Base-by-base conservation (phyloP, 2,329 filamentous ascomycete genomes). In the Xylariaceae sp. region DNA sequence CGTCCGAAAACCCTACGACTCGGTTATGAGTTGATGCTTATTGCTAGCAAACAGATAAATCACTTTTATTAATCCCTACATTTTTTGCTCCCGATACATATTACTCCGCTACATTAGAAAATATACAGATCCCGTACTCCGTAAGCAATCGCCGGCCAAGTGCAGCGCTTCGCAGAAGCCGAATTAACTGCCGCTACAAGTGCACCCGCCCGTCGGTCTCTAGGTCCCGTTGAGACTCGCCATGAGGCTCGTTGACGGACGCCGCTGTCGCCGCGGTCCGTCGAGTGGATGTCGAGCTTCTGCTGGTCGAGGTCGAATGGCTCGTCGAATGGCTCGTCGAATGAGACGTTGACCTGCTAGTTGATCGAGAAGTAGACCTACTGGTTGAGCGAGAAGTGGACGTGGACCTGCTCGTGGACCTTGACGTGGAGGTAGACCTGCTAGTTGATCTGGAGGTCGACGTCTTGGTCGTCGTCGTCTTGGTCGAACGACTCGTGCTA, bases 201-300 rank as follows among this genome's bases (percentile, higher is more conserved):
- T 26, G 9, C 9, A 26, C 4, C 23, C 23, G 23, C 23, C 9
- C 66, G 48, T 43, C 19, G 61, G 62, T 16, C 65, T 63, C 29
- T 63, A 67, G 2, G 48, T 56, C n/a, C 65, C 65, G 32, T 67
- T 59, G 48, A 19, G 26, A 18, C 64, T 64, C 16, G 54, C 32
- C n/a, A 50, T 23, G 10, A 57, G 42, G 32, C 40, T 40, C 37
- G 26, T 19, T 7, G 32, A 21, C 6, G 50, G n/a, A n/a, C n/a
- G 23, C 23, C 23, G 23, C 4, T 26, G 59, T 61, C 14, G 55
- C 48, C 47, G 54, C 42, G 16, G 57, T 52, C 32, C 23, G 50
- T 50, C 32, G 40, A 18, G 49, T 51, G n/a, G 55, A 46, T 14
- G 52, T 56, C 29, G 40, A 23, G 16, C 45, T 52, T 44, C 50